Conservation (phyloP, 129 eudicot genomes). For the Flaveria ramosissima region DNA sequence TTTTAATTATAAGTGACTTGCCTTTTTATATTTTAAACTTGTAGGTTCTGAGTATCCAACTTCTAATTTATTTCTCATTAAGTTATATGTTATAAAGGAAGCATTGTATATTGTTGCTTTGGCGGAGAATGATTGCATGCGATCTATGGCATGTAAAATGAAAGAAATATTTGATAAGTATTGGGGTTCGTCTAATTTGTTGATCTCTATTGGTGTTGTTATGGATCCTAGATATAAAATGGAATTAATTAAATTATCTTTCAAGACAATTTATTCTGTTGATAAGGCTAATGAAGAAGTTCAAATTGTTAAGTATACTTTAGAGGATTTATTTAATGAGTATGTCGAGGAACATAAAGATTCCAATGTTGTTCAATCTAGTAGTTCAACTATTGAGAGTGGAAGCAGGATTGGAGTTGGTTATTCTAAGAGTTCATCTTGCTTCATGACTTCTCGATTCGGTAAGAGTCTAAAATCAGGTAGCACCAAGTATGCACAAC, state of each 20-base stretch:
- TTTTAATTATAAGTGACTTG: neutral
- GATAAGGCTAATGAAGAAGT: neutral
- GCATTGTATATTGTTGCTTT: neutral
- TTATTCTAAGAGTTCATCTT: neutral
- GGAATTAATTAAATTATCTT: neutral
- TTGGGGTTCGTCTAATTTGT: neutral
- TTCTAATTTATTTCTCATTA: neutral
- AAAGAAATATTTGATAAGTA: neutral
- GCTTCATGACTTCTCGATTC: neutral
- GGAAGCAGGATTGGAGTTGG: neutral
- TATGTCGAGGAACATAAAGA: constrained; percentile 10
- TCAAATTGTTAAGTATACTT: neutral
- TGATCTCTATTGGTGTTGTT: neutral
- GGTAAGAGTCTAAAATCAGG: no score
- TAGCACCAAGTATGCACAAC: no score
- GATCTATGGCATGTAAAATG: neutral
- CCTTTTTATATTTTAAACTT: neutral
- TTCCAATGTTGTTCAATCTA: neutral
- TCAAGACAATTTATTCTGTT: neutral
- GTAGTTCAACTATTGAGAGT: neutral
- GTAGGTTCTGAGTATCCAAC: neutral
- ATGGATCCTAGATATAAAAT: neutral
- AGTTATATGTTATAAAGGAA: neutral
- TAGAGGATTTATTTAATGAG: constrained; percentile 1
- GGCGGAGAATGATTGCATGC: neutral